Evolutionary conservation across 495 filamentous ascomycete species (phyloP).

Genomic region (Rhypophila decipiens): DNA sequence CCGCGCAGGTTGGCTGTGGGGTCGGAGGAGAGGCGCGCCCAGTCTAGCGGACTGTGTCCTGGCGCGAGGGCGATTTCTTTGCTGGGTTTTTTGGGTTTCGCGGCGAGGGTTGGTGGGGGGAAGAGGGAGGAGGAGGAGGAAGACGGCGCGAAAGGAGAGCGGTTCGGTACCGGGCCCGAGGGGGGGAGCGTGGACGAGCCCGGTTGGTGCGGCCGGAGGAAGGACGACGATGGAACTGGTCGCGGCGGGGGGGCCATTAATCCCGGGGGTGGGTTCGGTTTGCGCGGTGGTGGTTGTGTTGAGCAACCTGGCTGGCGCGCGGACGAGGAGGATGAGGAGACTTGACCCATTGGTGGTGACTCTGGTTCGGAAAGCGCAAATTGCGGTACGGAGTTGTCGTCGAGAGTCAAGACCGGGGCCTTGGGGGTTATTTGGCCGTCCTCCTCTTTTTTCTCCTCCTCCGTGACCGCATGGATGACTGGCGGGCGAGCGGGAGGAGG

Average conservation of each 20-base stretch:
- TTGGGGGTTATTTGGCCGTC: slow-evolving; percentile 38
- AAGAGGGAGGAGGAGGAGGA: slow-evolving; percentile 18
- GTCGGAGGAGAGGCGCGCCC: slow-evolving; percentile 69
- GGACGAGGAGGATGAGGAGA: background rate
- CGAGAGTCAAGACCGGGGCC: slow-evolving; percentile 13
- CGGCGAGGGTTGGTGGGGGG: slow-evolving; percentile 40
- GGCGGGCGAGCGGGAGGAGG: slow-evolving; percentile 8
- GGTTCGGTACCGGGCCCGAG: slow-evolving; percentile 26
- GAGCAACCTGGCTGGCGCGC: slow-evolving; percentile 14
- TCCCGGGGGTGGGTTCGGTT: slow-evolving; percentile 11
- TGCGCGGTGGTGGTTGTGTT: slow-evolving; percentile 18
- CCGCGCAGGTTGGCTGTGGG: slow-evolving; percentile 63
- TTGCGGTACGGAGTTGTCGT: slow-evolving; percentile 24
- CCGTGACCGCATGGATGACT: slow-evolving; percentile 1
- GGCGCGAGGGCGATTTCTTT: slow-evolving; percentile 67
- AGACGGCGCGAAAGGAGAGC: slow-evolving; percentile 8
- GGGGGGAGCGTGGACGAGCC: slow-evolving; percentile 16
- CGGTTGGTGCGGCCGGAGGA: slow-evolving; percentile 10
- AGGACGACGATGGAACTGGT: slow-evolving; percentile 19
- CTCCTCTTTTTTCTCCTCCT: background rate
- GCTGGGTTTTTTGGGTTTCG: slow-evolving; percentile 42
- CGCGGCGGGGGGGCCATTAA: slow-evolving; percentile 27
- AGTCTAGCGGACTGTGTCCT: slow-evolving; percentile 90
- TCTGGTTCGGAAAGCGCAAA: slow-evolving; percentile 35
- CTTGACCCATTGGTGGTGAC: background rate